Evolutionary conservation across 352 stramenopile species (phyloP), one percentile per base, ranked within the genome.

Genomic region (Pythium sukuiense): DNA sequence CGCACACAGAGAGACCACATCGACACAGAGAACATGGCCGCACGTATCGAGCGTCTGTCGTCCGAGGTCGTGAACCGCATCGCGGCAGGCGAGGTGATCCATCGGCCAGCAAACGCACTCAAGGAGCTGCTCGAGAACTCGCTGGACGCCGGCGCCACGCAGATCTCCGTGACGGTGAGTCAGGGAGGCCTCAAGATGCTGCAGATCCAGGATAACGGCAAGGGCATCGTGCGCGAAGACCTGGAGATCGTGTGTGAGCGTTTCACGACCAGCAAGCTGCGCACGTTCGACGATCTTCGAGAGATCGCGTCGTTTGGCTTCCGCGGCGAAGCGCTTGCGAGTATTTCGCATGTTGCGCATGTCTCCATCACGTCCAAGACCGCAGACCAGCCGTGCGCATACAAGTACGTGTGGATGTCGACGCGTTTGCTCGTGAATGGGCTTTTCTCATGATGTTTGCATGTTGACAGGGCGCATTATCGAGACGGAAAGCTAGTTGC

Each of bases 61-160:
- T 71, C 92, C 26, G 82, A 94, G 49, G 95, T 98, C n/a, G 90
- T 98, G 62, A 98, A 98, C 80, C 91, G 92, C 65, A 98, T 98
- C 65, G 95, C 95, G 7, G 85, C 86, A 14, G 86, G 97, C 45
- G 97, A 99, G 78, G 95, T 99, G 20, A 89, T 99, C 48, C 96
- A 99, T 80, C 83, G 95, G 6, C 97, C 97, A 3, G 80, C 84
- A 2, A 97, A 94, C 55, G 96, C 97, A 39, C 74, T 99, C 35
- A 99, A 99, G 73, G 98, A 99, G 79, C 76, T 99, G 14, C 74
- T 99, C 48, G 98, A 99, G 83, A 99, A 99, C 81, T 94, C 85
- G 53, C 82, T 99, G 37, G 98, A 99, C 79, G 97, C 98, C 13
- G 92, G 91, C 18, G 82, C 90, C 2, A 96, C 85, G 18, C 77